Conservation (phyloP, 208 protist species). For the Naegleria gruberi region DNA sequence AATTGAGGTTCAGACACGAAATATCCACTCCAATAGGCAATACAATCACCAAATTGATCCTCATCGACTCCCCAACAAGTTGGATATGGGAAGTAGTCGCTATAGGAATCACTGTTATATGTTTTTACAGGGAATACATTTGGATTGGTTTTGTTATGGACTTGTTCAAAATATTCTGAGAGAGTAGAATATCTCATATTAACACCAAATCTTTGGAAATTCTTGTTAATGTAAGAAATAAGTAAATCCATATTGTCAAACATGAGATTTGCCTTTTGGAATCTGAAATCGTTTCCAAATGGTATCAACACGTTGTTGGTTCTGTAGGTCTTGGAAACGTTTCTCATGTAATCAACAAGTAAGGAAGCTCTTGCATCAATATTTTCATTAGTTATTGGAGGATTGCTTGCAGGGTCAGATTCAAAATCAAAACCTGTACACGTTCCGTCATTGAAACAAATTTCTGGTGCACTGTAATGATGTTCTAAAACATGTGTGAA, state of each 20-base stretch:
- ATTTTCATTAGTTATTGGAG: constrained; percentile 17
- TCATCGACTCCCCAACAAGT: background rate
- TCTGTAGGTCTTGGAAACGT: background rate
- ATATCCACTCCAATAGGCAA: constrained; percentile 8
- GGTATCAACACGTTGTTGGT: background rate
- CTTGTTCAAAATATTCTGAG: constrained; percentile 5
- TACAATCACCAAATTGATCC: background rate
- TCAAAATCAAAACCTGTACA: constrained; percentile 14
- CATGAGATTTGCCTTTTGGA: background rate
- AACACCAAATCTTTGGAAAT: background rate
- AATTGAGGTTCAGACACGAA: background rate
- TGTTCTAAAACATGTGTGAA: constrained; percentile 18
- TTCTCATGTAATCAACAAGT: background rate
- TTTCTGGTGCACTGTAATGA: constrained; percentile 12
- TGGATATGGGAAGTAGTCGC: background rate
- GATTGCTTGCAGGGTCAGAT: background rate
- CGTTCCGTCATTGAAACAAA: background rate
- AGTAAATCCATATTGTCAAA: constrained; percentile 23
- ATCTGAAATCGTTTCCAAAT: constrained; percentile 25
- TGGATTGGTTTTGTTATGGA: background rate
- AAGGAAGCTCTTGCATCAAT: background rate
- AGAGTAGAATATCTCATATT: background rate
- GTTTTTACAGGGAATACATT: background rate
- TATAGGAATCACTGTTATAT: background rate
- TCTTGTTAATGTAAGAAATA: background rate